These are phyloP conservation scores for Psidium friedrichsthalianum DNA, from an alignment of 345 rosid genomes.

Conservation along the genomic window DNA sequence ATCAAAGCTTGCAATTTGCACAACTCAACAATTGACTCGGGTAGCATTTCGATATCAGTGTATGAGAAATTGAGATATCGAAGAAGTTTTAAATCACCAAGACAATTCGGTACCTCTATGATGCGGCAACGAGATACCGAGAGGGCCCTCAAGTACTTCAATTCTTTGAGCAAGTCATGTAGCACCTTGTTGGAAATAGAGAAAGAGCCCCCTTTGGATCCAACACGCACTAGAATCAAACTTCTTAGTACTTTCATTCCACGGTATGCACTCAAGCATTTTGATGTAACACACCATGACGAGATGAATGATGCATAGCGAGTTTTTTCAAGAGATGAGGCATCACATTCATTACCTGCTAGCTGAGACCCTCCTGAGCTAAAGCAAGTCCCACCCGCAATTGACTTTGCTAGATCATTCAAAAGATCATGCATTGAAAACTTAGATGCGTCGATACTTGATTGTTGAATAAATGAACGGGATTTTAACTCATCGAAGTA, in stretches of 20 bases:
- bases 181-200: not conserved
- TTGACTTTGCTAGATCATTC: not conserved
- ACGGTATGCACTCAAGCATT: not conserved
- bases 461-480: not conserved
- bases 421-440: not conserved
- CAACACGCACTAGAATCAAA: too few species aligned
- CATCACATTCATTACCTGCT: not conserved
- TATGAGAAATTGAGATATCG: not conserved
- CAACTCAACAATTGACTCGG: not conserved
- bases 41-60: not conserved
- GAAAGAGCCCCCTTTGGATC: too few species aligned
- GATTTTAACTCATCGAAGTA: not conserved
- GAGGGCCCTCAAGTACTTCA: not conserved
- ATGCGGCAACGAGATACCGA: not conserved
- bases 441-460: not conserved
- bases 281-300: fast-evolving
- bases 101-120: not conserved
- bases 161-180: not conserved
- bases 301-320: not conserved
- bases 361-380: not conserved
- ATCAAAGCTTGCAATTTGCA: not conserved
- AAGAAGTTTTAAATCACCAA: not conserved
- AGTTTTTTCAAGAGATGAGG: not conserved
- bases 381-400: not conserved
- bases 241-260: not conserved